Conservation (phyloP, 1,139 yeast species). For the Taphrina wiesneri region DNA sequence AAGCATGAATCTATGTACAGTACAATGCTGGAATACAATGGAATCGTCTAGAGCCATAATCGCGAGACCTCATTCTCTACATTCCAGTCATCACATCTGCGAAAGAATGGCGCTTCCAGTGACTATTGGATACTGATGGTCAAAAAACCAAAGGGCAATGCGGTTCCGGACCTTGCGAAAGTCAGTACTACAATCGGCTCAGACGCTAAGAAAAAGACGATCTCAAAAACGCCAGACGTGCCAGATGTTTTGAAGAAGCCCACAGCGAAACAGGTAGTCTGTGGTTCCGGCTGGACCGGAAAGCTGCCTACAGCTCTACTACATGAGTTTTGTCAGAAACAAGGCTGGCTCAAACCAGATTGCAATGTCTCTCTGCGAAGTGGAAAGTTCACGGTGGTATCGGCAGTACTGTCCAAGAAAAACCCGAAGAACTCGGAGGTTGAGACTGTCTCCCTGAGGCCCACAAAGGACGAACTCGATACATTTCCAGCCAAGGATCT, state of each 20-base stretch:
- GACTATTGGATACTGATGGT: neutral
- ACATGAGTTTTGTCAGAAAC: conserved; percentile 84
- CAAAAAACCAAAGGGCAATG: neutral
- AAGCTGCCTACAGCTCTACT: conserved; percentile 83
- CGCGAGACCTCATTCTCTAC: too few relatives aligned
- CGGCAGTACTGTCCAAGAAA: conserved; percentile 60
- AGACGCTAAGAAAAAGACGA: neutral
- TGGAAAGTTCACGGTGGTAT: conserved; percentile 63
- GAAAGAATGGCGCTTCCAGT: too few relatives aligned
- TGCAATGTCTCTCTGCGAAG: conserved; percentile 59
- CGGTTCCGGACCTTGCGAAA: neutral
- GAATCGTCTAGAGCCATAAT: too few relatives aligned
- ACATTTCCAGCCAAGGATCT: conserved; percentile 68
- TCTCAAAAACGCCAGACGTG: conserved; percentile 7
- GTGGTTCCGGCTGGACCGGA: conserved; percentile 85
- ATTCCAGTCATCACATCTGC: too few relatives aligned
- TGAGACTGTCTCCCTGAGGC: conserved; percentile 61
- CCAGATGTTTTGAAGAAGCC: conserved; percentile 35
- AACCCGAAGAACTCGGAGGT: conserved; percentile 78
- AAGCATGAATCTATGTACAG: too few relatives aligned
- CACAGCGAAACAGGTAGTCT: conserved; percentile 52
- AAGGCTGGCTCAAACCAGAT: conserved; percentile 83
- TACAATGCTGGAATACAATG: too few relatives aligned
- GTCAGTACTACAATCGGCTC: neutral
- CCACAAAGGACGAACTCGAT: conserved; percentile 53